Evolutionary conservation across 225 moss, liverwort and hornwort genomes (phyloP), one percentile per base, ranked within the genome.

Genomic region (Bryoerythrophyllum caledonicum): DNA sequence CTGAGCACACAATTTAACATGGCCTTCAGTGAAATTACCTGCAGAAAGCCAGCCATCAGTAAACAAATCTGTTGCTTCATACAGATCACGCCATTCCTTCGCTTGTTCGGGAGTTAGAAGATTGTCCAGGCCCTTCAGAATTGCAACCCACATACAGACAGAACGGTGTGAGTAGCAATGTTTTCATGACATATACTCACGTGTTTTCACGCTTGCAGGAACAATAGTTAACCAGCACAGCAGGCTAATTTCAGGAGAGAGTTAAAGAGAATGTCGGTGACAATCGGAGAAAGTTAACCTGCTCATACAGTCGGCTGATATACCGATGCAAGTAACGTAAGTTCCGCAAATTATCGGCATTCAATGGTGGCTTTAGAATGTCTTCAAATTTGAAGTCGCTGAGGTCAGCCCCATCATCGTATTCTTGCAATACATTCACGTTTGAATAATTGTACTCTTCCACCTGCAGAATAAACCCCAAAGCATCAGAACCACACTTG

Each of bases 41-140:
- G 89, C 84, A 66, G 83, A 81, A 75, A 90, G 87, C 90, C 90
- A 90, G 57, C 86, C 74, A 80, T 83, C 75, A 24, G 90, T 90
- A 65, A 79, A 87, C 30, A 40, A 5, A 68, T 90, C 90, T 48
- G 90, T 90, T 72, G 81, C 81, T 77, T 85, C 83, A 52, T 90
- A 90, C 14, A 90, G 83, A 37, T 81, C 84, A 60, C 72, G 54
- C 90, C 90, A 90, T 63, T 90, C 87, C 70, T 72, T 78, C 8
- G 28, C 41, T 80, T 90, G 87, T 27, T 90, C 90, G 41, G 71
- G 61, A 71, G 3, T 83, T 61, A 90, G 79, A 74, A 90, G 65
- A 26, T 60, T 72, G 65, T 85, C 90, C 72, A 83, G 60, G 27
- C 85, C 87, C 90, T 73, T 61, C 3, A 71, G 7, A 59, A 46